Evolutionary conservation across 208 protist species (phyloP).

Genomic region (Endotrypanum monterogeii): DNA sequence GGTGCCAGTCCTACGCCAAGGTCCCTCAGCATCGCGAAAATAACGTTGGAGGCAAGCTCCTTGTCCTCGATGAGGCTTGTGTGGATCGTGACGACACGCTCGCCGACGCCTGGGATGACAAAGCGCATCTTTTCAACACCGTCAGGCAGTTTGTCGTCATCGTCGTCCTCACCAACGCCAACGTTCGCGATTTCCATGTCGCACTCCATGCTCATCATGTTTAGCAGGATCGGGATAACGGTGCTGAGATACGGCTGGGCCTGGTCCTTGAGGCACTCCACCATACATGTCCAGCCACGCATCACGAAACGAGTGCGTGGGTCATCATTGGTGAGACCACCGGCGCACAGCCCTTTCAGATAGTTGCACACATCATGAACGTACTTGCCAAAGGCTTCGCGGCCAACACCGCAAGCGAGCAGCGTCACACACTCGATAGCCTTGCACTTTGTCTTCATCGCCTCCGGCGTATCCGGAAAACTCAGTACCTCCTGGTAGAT

Average conservation of each 20-base stretch:
- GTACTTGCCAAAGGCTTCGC: conserved; percentile 72
- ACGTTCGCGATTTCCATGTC: conserved; percentile 66
- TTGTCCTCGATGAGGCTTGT: conserved; percentile 90
- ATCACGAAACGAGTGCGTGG: conserved; percentile 73
- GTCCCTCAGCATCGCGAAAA: conserved; percentile 72
- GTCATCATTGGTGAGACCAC: conserved; percentile 64
- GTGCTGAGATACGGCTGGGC: conserved; percentile 72
- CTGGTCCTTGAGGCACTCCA: conserved; percentile 78
- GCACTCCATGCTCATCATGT: conserved; percentile 75
- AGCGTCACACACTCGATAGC: conserved; percentile 87
- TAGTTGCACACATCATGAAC: conserved; percentile 74
- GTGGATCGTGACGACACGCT: conserved; percentile 74
- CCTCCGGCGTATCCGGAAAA: conserved; percentile 64
- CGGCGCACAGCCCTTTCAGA: conserved; percentile 44
- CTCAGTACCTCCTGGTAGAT: conserved; percentile 75
- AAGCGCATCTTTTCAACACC: conserved; percentile 59
- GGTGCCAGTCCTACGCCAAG: conserved; percentile 49
- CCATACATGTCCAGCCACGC: conserved; percentile 91
- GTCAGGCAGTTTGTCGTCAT: conserved; percentile 46
- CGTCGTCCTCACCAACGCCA: conserved; percentile 62
- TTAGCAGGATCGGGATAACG: conserved; percentile 77
- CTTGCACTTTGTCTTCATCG: conserved; percentile 78
- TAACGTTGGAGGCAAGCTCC: conserved; percentile 74
- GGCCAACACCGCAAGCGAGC: conserved; percentile 78
- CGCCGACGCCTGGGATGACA: conserved; percentile 73